These are phyloP conservation scores for Trichoderma oligosporum DNA, from an alignment of 2,329 filamentous ascomycete species.

Conservation along the genomic window DNA sequence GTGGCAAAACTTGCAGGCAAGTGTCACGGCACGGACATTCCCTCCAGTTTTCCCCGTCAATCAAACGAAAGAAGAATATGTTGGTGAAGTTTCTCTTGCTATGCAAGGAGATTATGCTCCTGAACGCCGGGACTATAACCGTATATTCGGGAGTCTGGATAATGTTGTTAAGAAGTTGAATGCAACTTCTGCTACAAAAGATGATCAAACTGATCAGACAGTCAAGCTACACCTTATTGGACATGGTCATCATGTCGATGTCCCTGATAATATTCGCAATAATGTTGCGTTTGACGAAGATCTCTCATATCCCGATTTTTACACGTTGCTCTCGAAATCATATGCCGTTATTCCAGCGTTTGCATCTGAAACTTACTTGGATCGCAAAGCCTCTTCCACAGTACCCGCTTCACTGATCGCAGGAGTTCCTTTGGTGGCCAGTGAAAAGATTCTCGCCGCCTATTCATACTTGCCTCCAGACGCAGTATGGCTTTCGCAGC, in stretches of 20 bases:
- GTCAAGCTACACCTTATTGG: constrained; percentile 11
- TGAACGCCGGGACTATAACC: constrained; percentile 13
- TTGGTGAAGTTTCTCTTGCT: constrained; percentile 1
- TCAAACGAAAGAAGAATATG: background rate
- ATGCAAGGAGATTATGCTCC: constrained; percentile 15
- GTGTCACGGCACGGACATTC: constrained; percentile 13
- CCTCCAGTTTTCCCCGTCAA: constrained; percentile 11
- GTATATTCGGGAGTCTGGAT: constrained; percentile 9
- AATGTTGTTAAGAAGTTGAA: constrained; percentile 11
- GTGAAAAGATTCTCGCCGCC: background rate
- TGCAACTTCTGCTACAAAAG: background rate
- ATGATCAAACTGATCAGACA: background rate
- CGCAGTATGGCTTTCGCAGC: constrained; percentile 5
- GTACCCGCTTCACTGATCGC: constrained; percentile 11
- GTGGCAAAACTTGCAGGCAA: constrained; percentile 13
- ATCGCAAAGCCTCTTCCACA: constrained; percentile 13
- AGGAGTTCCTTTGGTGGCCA: constrained; percentile 10
- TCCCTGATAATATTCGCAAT: background rate
- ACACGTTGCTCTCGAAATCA: constrained; percentile 7
- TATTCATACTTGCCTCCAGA: constrained; percentile 12
- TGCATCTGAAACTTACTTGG: constrained; percentile 14
- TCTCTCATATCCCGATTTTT: constrained; percentile 13
- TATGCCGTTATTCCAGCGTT: constrained; percentile 15
- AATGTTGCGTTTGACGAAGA: constrained; percentile 15
- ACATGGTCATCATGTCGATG: constrained; percentile 5